A percentile compares a stretch with the other conserved stretches of the same genome.
phyloP scores from a whole-genome alignment of 257 asterid genomes.

The Nicotiana noctiflora region DNA sequence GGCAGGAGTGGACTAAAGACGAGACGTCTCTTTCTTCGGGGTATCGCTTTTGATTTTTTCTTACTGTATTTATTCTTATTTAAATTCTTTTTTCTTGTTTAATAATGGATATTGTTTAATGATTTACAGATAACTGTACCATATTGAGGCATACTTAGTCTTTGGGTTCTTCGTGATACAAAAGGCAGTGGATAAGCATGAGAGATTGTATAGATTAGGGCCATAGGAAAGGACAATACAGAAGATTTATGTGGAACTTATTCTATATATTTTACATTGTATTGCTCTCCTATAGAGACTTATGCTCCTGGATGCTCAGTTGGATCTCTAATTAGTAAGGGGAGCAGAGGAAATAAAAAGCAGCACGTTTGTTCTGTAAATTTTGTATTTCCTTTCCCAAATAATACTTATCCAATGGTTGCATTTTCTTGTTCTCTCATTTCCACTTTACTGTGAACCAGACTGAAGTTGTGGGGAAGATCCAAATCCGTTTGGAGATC shows the following conservation, averaged over 20 bases:
- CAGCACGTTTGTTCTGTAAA: background rate
- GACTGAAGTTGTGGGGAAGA: background rate
- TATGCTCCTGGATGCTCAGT: background rate
- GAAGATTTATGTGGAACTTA: background rate
- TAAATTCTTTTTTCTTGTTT: background rate
- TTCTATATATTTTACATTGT: background rate
- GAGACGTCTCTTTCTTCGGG: constrained; percentile 57
- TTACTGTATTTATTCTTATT: background rate
- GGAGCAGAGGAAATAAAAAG: background rate
- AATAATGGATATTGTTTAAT: background rate
- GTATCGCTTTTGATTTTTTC: constrained; percentile 28
- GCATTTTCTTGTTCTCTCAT: background rate
- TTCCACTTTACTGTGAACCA: background rate
- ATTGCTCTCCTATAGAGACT: background rate
- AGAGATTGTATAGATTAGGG: background rate
- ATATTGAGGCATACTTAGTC: background rate
- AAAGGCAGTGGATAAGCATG: background rate
- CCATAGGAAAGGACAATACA: background rate
- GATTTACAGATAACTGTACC: background rate
- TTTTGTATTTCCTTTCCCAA: background rate
- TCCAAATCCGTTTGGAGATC: background rate
- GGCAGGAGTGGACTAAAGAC: constrained; percentile 95
- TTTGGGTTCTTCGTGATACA: background rate
- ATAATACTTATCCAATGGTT: background rate
- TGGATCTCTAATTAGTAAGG: background rate